A percentile compares a stretch with the other conserved stretches of the same genome.
phyloP scores from a whole-genome alignment of 1,284 basidiomycete genomes.

The Austroboletus rostrupii region DNA sequence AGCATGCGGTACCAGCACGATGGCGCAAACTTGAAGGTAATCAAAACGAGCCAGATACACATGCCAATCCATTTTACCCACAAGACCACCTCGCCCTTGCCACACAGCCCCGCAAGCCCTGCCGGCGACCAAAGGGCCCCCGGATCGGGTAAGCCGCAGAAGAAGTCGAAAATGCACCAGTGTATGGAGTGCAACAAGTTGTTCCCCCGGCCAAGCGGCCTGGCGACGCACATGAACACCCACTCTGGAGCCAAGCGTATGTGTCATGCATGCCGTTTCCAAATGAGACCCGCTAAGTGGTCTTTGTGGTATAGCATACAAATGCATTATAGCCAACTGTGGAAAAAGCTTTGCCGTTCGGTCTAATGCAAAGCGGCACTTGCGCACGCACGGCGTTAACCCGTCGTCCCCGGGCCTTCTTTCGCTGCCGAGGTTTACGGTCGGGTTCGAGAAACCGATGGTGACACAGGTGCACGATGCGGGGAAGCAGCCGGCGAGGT shows the following conservation, averaged over 20 bases:
- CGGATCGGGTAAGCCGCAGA: conserved; percentile 19
- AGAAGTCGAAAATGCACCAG: conserved; percentile 50
- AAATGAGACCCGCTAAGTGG: conserved; percentile 8
- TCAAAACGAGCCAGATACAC: conserved; percentile 14
- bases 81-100: conserved; percentile 4
- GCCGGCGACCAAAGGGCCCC: conserved; percentile 10
- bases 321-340: conserved; percentile 47
- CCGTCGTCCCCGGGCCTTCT: conserved; percentile 21
- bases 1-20: conserved; percentile 26
- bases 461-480: conserved; percentile 41
- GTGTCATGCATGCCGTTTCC: conserved; percentile 18
- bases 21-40: conserved; percentile 2
- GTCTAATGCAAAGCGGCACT: conserved; percentile 60
- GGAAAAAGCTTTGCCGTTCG: conserved; percentile 54
- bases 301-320: conserved; percentile 39
- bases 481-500: conserved; percentile 38
- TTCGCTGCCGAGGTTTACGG: conserved; percentile 32
- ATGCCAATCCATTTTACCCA: conserved; percentile 7
- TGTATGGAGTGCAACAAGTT: conserved; percentile 53
- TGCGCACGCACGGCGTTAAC: conserved; percentile 49
- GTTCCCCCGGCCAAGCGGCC: conserved; percentile 61
- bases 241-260: conserved; percentile 63
- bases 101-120: conserved; percentile 7
- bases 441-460: conserved; percentile 45
- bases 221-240: conserved; percentile 64